phyloP scores from a whole-genome alignment of 1,284 basidiomycete genomes.

The Cryptococcus sp. region DNA sequence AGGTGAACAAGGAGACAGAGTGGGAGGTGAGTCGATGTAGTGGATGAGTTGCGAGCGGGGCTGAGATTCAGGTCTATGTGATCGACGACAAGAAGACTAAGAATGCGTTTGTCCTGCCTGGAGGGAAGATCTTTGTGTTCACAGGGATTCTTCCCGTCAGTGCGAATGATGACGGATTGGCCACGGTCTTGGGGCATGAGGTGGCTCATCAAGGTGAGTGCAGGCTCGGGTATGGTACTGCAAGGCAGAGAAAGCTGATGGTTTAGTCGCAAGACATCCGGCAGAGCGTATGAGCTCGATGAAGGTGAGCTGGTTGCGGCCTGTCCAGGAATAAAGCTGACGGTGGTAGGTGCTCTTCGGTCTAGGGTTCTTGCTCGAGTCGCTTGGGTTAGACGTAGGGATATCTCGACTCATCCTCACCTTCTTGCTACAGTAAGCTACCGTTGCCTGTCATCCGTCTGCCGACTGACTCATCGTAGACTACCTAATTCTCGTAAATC shows the following conservation, averaged over 20 bases:
- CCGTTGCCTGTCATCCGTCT: background rate
- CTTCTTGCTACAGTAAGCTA: slow-evolving; percentile 54
- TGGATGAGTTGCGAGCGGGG: no score
- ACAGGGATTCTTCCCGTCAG: slow-evolving; percentile 81
- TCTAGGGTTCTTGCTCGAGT: slow-evolving; percentile 53
- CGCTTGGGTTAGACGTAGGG: slow-evolving; percentile 58
- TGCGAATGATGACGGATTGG: slow-evolving; percentile 72
- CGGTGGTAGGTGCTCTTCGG: slow-evolving; percentile 50
- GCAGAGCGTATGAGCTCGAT: slow-evolving; percentile 62
- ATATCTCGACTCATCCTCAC: slow-evolving; percentile 50
- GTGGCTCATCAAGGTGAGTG: slow-evolving; percentile 72
- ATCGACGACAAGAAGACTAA: slow-evolving; percentile 66
- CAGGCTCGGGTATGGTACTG: background rate
- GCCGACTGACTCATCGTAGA: slow-evolving; percentile 19
- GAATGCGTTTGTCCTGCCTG: slow-evolving; percentile 76
- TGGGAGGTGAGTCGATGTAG: slow-evolving; percentile 39
- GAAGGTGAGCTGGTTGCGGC: slow-evolving; percentile 46
- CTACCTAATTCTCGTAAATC: slow-evolving; percentile 78
- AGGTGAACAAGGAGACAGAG: slow-evolving; percentile 45
- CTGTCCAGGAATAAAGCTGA: background rate
- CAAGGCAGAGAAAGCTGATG: slow-evolving; percentile 3
- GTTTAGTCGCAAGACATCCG: slow-evolving; percentile 64
- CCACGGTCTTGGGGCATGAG: slow-evolving; percentile 82
- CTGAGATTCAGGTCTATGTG: slow-evolving; percentile 75
- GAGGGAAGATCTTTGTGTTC: slow-evolving; percentile 75